These are phyloP conservation scores for Erythrophleum ivorense DNA, from an alignment of 331 rosid genomes.

Conservation along the genomic window DNA sequence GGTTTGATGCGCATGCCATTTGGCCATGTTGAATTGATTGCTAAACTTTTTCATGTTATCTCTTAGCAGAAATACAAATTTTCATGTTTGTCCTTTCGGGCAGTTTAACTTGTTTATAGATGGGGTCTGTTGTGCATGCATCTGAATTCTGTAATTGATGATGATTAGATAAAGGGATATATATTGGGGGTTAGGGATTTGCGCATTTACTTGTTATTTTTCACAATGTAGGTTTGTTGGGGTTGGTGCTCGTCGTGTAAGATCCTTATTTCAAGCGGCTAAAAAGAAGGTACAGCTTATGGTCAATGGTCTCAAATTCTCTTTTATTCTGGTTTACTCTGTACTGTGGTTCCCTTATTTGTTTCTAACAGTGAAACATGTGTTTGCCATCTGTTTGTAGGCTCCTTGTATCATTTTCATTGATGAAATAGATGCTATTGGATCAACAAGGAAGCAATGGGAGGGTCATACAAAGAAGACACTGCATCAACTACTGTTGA, in stretches of 20 bases:
- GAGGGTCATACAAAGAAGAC: constrained; percentile 99
- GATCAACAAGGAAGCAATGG: constrained; percentile 98
- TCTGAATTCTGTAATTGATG: constrained; percentile 4
- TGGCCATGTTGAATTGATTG: too few relatives aligned
- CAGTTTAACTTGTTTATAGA: background rate
- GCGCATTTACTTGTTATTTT: constrained; percentile 32
- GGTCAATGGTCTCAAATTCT: constrained; percentile 7
- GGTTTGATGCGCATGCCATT: too few relatives aligned
- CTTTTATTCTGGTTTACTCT: constrained; percentile 16
- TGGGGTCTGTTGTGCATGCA: constrained; percentile 1
- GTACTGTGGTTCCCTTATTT: constrained; percentile 3
- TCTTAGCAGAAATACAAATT: too few relatives aligned
- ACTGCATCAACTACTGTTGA: constrained; percentile 94
- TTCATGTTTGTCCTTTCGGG: too few relatives aligned
- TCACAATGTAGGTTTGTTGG: constrained; percentile 87
- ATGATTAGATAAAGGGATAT: too few relatives aligned
- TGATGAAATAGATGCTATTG: constrained; percentile 99
- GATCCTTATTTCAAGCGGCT: constrained; percentile 98
- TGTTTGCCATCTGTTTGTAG: constrained; percentile 46
- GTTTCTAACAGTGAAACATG: constrained; percentile 32
- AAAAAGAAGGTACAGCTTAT: constrained; percentile 83
- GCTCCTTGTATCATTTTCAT: constrained; percentile 98
- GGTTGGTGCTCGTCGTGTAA: constrained; percentile 99
- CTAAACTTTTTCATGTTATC: too few relatives aligned
- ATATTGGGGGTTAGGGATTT: constrained; percentile 25